Evolutionary conservation across 768 basidiomycete genomes (phyloP).

Genomic region (Plicaturopsis crispa): DNA sequence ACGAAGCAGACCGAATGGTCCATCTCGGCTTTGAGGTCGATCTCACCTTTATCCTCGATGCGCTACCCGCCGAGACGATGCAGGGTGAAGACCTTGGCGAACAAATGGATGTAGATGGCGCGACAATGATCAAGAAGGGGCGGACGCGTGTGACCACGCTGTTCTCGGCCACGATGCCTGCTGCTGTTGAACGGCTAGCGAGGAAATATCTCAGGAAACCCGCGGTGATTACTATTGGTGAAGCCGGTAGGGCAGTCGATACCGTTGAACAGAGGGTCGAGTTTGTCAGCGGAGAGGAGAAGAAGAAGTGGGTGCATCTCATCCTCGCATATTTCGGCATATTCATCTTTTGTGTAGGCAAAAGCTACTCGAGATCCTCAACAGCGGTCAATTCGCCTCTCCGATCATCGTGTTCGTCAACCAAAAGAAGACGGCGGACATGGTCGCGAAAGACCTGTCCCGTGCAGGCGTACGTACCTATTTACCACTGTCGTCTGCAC

Average conservation of each 20-base stretch:
- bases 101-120: constrained; percentile 65
- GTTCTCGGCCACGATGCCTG: constrained; percentile 98
- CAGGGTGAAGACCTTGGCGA: constrained; percentile 75
- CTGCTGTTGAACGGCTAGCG: constrained; percentile 91
- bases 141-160: constrained; percentile 89
- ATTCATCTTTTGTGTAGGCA: constrained; percentile 45
- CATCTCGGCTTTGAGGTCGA: constrained; percentile 95
- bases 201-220: constrained; percentile 91
- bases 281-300: constrained; percentile 88
- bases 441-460: constrained; percentile 91
- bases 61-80: constrained; percentile 82
- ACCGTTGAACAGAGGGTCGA: constrained; percentile 97
- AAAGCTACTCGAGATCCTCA: constrained; percentile 85
- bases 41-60: constrained; percentile 89
- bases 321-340: constrained; percentile 2
- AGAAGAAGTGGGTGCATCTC: constrained; percentile 73
- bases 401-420: constrained; percentile 99
- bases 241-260: constrained; percentile 95
- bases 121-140: constrained; percentile 59
- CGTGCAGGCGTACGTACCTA: constrained; percentile 70
- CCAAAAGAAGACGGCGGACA: constrained; percentile 98
- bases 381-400: constrained; percentile 71
- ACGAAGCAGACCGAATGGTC: constrained; percentile 99
- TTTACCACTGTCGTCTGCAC: neutral
- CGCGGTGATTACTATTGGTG: constrained; percentile 95